A percentile compares a stretch with the other conserved stretches of the same genome.
Conservation (phyloP, 176 grass and related monocot genomes). For the Echinochloa phyllopogon region DNA sequence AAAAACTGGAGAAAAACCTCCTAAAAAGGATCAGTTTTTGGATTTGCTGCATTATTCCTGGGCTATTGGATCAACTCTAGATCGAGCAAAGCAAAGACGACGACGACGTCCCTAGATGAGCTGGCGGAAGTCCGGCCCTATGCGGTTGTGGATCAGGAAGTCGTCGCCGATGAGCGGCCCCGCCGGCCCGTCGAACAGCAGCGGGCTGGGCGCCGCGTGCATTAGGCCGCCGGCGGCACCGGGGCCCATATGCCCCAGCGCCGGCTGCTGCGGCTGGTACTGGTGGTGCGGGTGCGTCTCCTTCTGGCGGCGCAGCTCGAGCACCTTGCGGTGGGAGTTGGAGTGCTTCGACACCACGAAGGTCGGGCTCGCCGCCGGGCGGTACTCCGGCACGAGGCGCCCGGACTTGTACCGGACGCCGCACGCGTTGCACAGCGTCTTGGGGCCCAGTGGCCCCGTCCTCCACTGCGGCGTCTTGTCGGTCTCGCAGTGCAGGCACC, state of each 20-base stretch:
- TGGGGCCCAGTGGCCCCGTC: slow-evolving; percentile 89
- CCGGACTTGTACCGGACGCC: slow-evolving; percentile 93
- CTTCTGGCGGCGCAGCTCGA: slow-evolving; percentile 97
- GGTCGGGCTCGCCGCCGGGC: slow-evolving; percentile 89
- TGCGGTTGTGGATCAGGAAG: slow-evolving; percentile 75
- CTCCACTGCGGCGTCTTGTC: slow-evolving; percentile 99
- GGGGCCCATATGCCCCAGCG: slow-evolving; percentile 23
- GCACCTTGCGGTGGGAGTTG: slow-evolving; percentile 97
- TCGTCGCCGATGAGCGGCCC: slow-evolving; percentile 50
- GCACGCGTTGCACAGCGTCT: slow-evolving; percentile 99
- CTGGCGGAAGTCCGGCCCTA: slow-evolving; percentile 69
- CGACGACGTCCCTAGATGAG: slow-evolving; percentile 60
- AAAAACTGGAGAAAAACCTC: slow-evolving; percentile 51
- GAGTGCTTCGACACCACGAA: slow-evolving; percentile 87
- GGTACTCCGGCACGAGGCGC: slow-evolving; percentile 92
- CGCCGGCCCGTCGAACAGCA: slow-evolving; percentile 53
- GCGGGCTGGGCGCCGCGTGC: slow-evolving; percentile 41
- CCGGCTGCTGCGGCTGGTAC: slow-evolving; percentile 27
- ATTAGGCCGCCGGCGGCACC: slow-evolving; percentile 3
- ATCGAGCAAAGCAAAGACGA: not conserved
- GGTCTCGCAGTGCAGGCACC: slow-evolving; percentile 92
- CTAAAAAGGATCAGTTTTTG: slow-evolving; percentile 46
- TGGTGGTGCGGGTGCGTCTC: slow-evolving; percentile 47
- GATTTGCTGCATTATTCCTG: slow-evolving; percentile 60
- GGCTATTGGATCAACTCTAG: slow-evolving; percentile 47